A percentile compares a stretch with the other conserved stretches of the same genome.
Conservation (phyloP, 2,329 filamentous ascomycete species). For the Xylariaceae sp. region DNA sequence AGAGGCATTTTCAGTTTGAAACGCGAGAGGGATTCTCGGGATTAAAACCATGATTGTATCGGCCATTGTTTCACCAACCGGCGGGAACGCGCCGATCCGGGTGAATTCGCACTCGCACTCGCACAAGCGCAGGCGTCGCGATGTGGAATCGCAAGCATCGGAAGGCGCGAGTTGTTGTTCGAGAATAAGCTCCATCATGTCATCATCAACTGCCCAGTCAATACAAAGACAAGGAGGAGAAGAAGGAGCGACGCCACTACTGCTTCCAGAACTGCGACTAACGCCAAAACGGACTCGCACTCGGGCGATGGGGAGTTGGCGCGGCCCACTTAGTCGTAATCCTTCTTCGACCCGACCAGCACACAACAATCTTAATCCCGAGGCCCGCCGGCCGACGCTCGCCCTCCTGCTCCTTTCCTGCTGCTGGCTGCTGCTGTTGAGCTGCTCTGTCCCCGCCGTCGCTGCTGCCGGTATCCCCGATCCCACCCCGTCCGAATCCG, state of each 20-base stretch:
- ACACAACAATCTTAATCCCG: slow-evolving; percentile 16
- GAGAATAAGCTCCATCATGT: not conserved
- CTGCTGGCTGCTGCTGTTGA: slow-evolving; percentile 12
- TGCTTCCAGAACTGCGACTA: too few species aligned
- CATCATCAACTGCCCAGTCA: not conserved
- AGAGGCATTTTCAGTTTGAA: not conserved
- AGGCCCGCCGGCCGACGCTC: slow-evolving; percentile 22
- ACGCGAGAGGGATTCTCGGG: not conserved
- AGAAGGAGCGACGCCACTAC: too few species aligned
- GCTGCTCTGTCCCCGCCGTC: slow-evolving; percentile 11
- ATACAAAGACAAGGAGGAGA: too few species aligned
- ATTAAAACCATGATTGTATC: not conserved
- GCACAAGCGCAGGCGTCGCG: slow-evolving; percentile 8
- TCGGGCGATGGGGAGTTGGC: not conserved
- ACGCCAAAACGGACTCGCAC: slow-evolving; percentile 2
- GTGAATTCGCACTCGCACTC: slow-evolving; percentile 11
- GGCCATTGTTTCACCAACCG: slow-evolving; percentile 9
- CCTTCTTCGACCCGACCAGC: slow-evolving; percentile 1
- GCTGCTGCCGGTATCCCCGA: slow-evolving; percentile 12
- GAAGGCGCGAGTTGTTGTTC: not conserved
- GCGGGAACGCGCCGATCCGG: slow-evolving; percentile 9
- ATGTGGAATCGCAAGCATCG: not conserved
- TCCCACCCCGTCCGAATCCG: not conserved
- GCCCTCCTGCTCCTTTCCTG: slow-evolving; percentile 31
- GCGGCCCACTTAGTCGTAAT: slow-evolving; percentile 6